A percentile compares a stretch with the other conserved stretches of the same genome.
These are phyloP conservation scores for Saccharomycopsis amapae DNA, from an alignment of 805 yeast genomes.

Conservation along the genomic window DNA sequence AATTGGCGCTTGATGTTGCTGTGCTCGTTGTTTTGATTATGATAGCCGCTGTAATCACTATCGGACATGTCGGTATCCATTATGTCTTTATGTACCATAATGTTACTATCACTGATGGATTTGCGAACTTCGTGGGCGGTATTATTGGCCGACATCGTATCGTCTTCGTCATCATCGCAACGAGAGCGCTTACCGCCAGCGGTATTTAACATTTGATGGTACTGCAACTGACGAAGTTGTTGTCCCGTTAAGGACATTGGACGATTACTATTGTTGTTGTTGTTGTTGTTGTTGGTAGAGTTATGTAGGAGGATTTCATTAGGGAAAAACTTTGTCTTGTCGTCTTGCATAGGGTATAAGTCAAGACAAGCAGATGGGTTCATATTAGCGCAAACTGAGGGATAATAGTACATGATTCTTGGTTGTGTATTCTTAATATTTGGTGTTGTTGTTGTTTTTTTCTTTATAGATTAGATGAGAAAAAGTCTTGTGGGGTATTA, in stretches of 20 bases:
- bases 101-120: slow-evolving; percentile 7
- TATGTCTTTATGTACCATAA: too few relatives aligned
- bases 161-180: slow-evolving; percentile 2
- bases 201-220: slow-evolving; percentile 12
- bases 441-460: too few relatives aligned
- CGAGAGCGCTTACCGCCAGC: slow-evolving; percentile 6
- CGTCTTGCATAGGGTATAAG: slow-evolving; percentile 4
- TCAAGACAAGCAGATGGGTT: slow-evolving; percentile 17
- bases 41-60: too few relatives aligned
- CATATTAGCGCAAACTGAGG: slow-evolving; percentile 20
- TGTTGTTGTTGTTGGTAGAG: slow-evolving; percentile 1
- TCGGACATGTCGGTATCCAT: neutral
- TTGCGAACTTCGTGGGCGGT: neutral
- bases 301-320: neutral
- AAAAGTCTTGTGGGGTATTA: too few relatives aligned
- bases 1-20: too few relatives aligned
- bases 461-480: too few relatives aligned
- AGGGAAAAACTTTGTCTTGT: slow-evolving; percentile 3
- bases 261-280: neutral
- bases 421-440: too few relatives aligned
- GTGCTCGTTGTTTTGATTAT: too few relatives aligned
- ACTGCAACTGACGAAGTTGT: slow-evolving; percentile 11
- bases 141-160: neutral
- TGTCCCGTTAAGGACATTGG: slow-evolving; percentile 1
- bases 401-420: slow-evolving; percentile 21